Evolutionary conservation across 257 asterid genomes (phyloP).

Genomic region (Solanum habrochaites): DNA sequence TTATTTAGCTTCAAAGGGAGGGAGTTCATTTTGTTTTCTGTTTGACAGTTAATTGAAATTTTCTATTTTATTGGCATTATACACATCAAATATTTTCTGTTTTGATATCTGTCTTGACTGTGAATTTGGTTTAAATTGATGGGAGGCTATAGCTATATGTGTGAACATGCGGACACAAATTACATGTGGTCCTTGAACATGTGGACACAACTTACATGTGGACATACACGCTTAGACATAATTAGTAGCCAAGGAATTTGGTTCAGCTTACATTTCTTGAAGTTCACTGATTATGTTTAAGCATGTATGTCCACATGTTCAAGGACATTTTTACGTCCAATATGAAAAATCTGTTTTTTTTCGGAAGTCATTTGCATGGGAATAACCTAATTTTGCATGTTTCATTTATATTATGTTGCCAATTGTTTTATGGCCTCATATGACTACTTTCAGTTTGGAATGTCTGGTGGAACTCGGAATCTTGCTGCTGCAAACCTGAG

Average conservation of each 20-base stretch:
- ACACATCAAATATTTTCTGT: background rate
- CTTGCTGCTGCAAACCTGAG: conserved; percentile 63
- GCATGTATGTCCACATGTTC: background rate
- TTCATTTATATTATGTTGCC: background rate
- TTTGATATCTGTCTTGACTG: background rate
- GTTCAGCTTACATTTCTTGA: background rate
- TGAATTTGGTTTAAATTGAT: background rate
- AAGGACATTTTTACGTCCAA: background rate
- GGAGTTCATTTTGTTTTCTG: background rate
- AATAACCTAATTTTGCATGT: background rate
- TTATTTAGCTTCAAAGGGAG: background rate
- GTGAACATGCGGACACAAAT: background rate
- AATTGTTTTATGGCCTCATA: background rate
- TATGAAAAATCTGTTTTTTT: background rate
- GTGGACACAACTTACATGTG: background rate
- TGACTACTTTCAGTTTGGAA: conserved; percentile 54
- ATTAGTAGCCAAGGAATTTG: background rate
- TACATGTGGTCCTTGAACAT: background rate
- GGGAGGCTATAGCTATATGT: background rate
- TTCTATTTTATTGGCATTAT: background rate
- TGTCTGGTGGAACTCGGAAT: conserved; percentile 57
- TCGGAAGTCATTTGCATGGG: background rate
- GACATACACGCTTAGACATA: background rate
- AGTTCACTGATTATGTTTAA: background rate
- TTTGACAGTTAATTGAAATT: background rate